phyloP scores from a whole-genome alignment of 2,329 filamentous ascomycete genomes.

The Paraconiothyrium brasiliense region DNA sequence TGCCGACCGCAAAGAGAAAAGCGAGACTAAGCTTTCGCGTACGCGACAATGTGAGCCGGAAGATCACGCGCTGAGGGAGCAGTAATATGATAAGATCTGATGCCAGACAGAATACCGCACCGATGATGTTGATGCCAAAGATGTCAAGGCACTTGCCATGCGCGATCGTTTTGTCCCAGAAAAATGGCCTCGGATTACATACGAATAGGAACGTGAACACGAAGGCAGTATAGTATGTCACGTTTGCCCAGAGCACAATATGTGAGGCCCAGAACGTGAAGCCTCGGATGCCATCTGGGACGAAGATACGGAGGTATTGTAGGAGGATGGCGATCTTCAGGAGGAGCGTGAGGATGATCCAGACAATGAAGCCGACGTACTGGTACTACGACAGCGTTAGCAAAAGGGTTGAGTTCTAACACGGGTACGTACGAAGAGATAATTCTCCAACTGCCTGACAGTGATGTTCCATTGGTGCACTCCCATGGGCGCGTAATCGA shows the following conservation, averaged over 20 bases:
- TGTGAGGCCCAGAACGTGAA: slow-evolving; percentile 2
- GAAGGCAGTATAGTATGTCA: neutral
- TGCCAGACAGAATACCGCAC: neutral
- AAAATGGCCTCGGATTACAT: neutral
- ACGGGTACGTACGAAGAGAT: neutral
- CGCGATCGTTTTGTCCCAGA: neutral
- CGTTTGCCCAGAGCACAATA: neutral
- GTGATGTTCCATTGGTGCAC: slow-evolving; percentile 1
- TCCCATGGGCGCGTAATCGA: neutral
- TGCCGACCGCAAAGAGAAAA: slow-evolving; percentile 1
- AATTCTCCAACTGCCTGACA: neutral
- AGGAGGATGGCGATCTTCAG: neutral
- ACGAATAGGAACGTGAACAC: neutral
- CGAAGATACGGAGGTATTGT: slow-evolving; percentile 1
- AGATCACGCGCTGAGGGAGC: neutral
- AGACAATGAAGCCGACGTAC: slow-evolving; percentile 2
- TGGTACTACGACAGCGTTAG: neutral
- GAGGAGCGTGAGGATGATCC: neutral
- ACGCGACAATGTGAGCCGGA: neutral
- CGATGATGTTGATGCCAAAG: slow-evolving; percentile 1
- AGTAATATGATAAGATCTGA: neutral
- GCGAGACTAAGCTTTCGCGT: neutral
- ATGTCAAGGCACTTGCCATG: slow-evolving; percentile 1
- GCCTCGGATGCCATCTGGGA: neutral
- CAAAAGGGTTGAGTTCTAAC: too few relatives aligned